phyloP scores from a whole-genome alignment of 2,329 filamentous ascomycete genomes.

The Phaeosphaeriaceae sp. region DNA sequence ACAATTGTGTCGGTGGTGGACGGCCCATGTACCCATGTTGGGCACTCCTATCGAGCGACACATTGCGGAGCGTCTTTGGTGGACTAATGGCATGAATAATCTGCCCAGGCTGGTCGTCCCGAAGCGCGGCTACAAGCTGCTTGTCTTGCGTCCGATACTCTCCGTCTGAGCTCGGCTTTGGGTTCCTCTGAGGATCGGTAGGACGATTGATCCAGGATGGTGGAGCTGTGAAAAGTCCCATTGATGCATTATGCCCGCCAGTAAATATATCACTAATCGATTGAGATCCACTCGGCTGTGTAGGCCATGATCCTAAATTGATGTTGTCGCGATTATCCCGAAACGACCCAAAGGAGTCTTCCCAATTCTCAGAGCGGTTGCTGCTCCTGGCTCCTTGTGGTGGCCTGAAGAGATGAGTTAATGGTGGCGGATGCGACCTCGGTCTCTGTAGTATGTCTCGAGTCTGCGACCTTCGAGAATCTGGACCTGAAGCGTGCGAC shows the following conservation, averaged over 20 bases:
- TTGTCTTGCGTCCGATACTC: constrained; percentile 4
- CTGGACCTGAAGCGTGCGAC: constrained; percentile 12
- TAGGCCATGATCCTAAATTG: constrained; percentile 31
- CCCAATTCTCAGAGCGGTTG: constrained; percentile 17
- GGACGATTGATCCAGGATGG: constrained; percentile 15
- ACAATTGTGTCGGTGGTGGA: background rate
- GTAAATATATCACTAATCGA: constrained; percentile 22
- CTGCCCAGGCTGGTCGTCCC: constrained; percentile 39
- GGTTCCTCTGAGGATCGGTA: background rate
- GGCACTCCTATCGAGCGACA: background rate
- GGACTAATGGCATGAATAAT: constrained; percentile 35
- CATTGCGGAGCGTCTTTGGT: constrained; percentile 66
- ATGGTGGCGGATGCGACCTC: constrained; percentile 22
- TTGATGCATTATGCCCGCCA: constrained; percentile 21
- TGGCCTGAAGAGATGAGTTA: constrained; percentile 22
- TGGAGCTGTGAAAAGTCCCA: constrained; percentile 7
- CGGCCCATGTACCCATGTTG: constrained; percentile 6
- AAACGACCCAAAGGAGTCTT: constrained; percentile 15
- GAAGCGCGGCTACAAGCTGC: constrained; percentile 29
- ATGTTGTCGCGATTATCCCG: constrained; percentile 22
- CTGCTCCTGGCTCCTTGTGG: constrained; percentile 6
- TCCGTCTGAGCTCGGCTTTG: background rate
- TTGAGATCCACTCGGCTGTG: constrained; percentile 17
- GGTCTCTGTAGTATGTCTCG: constrained; percentile 23
- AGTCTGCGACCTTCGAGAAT: constrained; percentile 17